Conservation (phyloP, 2,329 filamentous ascomycete species). For the Thermoascus crustaceus region DNA sequence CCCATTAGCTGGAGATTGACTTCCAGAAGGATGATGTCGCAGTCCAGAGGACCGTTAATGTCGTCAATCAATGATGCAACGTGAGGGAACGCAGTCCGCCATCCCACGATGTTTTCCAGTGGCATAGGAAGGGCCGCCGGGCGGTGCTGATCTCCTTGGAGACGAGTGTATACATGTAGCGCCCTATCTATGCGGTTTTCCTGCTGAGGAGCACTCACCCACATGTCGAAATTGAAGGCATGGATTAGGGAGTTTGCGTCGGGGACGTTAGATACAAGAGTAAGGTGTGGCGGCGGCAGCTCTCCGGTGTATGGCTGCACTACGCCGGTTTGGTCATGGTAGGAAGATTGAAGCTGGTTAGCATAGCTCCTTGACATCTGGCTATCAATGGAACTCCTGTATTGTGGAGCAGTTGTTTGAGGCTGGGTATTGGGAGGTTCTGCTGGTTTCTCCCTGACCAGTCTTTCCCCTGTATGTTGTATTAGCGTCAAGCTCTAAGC, state of each 20-base stretch:
- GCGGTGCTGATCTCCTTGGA: constrained; percentile 32
- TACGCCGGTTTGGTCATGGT: constrained; percentile 24
- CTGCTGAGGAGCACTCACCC: constrained; percentile 33
- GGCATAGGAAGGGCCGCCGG: constrained; percentile 27
- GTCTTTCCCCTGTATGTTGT: constrained; percentile 26
- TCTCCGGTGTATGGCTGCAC: constrained; percentile 27
- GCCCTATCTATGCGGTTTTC: constrained; percentile 30
- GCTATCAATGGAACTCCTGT: constrained; percentile 26
- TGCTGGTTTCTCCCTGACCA: constrained; percentile 29
- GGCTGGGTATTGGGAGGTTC: constrained; percentile 26
- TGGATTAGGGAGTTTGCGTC: constrained; percentile 22
- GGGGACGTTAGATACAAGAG: constrained; percentile 25
- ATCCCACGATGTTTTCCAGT: constrained; percentile 32
- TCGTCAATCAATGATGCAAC: constrained; percentile 29
- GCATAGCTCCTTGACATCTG: constrained; percentile 23
- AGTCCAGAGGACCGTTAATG: constrained; percentile 24
- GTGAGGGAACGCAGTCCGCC: constrained; percentile 35
- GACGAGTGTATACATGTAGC: constrained; percentile 37
- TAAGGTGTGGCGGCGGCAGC: constrained; percentile 26
- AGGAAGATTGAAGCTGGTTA: constrained; percentile 17
- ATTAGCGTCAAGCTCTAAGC: constrained; percentile 2
- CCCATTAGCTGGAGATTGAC: constrained; percentile 36
- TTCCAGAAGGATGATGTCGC: constrained; percentile 39
- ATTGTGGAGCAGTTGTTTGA: constrained; percentile 23
- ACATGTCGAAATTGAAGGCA: constrained; percentile 39